Conservation (phyloP, 73 alveolate genomes). For the Paraurostyla sp. region DNA sequence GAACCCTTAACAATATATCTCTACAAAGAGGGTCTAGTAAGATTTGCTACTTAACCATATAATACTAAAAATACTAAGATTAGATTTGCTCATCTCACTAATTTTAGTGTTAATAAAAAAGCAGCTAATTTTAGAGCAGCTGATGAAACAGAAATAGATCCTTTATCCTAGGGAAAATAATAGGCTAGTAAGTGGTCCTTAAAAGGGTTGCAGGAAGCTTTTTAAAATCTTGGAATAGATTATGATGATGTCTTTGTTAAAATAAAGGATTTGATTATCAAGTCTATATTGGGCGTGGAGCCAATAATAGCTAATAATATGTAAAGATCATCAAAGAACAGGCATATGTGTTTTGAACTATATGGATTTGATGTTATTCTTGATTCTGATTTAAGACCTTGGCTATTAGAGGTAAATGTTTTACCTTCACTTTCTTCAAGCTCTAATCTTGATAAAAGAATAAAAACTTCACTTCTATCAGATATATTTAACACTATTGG, state of each 20-base stretch:
- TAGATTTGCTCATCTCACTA: conserved; percentile 83
- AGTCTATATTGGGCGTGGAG: conserved; percentile 87
- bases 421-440: conserved; percentile 47
- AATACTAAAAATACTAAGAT: conserved; percentile 69
- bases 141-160: conserved; percentile 2
- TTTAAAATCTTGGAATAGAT: conserved; percentile 70
- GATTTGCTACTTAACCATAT: conserved; percentile 86
- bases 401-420: conserved; percentile 78
- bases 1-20: conserved; percentile 80
- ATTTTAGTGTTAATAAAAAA: conserved; percentile 83
- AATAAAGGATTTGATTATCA: conserved; percentile 76
- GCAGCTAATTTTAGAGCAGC: conserved; percentile 71
- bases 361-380: conserved; percentile 74
- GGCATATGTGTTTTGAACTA: conserved; percentile 72
- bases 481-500: conserved; percentile 48
- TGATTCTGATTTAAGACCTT: conserved; percentile 67
- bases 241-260: conserved; percentile 73
- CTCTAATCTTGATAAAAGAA: conserved; percentile 11
- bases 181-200: conserved; percentile 86
- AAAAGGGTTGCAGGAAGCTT: conserved; percentile 69
- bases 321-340: conserved; percentile 40
- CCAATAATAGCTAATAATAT: conserved; percentile 62
- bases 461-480: conserved; percentile 39
- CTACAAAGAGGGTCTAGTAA: conserved; percentile 75
- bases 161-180: not conserved